Base-by-base conservation (phyloP, 108 stramenopile genomes). In the Craspedostauros australis region DNA sequence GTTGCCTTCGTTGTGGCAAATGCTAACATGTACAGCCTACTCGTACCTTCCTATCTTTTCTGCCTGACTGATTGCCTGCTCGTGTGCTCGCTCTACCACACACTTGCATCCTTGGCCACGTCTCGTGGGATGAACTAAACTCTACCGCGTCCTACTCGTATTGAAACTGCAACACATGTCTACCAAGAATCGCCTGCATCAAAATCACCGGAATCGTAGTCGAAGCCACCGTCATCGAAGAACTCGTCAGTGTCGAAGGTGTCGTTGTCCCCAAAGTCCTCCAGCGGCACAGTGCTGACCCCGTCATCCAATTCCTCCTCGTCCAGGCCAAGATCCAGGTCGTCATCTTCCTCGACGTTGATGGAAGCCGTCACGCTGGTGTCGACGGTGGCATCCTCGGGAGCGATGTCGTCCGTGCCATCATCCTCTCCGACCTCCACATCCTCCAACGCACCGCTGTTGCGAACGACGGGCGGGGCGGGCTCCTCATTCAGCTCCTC, bases 141-240 rank as follows among this genome's bases (percentile, higher is more conserved):
- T 39, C n/a, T n/a, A 46, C 14, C 15, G 15, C 21, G 54, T 54
- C 7, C 22, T 23, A 20, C 22, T 57, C 9, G 12, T 14, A 22
- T 30, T 54, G 34, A 5, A 21, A 34, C 21, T 30, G 3, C 11
- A 12, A 26, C 27, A 26, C 20, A 50, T 21, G 20, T 16, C 28
- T 42, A 9, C 12, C 47, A 49, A 11, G 41, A 46, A 46, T 60
- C 72, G 16, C 60, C 69, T 16, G 54, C 64, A 57, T 72, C 70
- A 31, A 72, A 72, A 50, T 59, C 73, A 46, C 63, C 75, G 30
- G 63, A 64, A 36, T 66, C 76, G 33, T 50, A 77, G 39, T 71
- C 76, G 60, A 71, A 71, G 21, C 70, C 76, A 42, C 76, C 76
- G 26, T 68, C 73, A 60, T 68, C 73, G 45, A 75, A 75, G 25